Conservation (phyloP, 371 early-diverging fungal genomes). For the Apophysomyces trapeziformis region DNA sequence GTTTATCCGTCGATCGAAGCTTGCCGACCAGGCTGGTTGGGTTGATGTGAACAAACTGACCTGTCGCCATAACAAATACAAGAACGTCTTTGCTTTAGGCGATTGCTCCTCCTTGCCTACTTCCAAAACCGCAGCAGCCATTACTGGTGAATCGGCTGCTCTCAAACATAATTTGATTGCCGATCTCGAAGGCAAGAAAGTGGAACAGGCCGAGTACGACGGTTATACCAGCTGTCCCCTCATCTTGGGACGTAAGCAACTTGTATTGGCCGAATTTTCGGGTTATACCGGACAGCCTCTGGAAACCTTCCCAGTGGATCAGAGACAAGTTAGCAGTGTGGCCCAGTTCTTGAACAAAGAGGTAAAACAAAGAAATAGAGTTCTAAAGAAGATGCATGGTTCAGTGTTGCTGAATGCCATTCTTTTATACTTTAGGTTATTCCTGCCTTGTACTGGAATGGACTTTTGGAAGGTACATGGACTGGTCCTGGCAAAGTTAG, state of each 20-base stretch:
- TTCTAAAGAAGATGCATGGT: no score
- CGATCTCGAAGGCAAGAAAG: slow-evolving; percentile 59
- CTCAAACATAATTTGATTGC: slow-evolving; percentile 77
- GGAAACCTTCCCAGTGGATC: slow-evolving; percentile 88
- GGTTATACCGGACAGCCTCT: slow-evolving; percentile 80
- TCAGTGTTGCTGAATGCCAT: not conserved
- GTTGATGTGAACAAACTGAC: slow-evolving; percentile 85
- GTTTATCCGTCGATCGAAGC: slow-evolving; percentile 72
- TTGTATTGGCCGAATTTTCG: slow-evolving; percentile 89
- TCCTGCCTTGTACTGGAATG: slow-evolving; percentile 82
- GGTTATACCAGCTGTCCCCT: slow-evolving; percentile 91
- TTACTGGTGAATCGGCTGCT: slow-evolving; percentile 80
- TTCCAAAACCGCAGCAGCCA: slow-evolving; percentile 91
- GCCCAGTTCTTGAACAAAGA: slow-evolving; percentile 78
- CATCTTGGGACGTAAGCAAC: slow-evolving; percentile 72
- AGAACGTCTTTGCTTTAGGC: slow-evolving; percentile 83
- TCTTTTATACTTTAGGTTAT: slow-evolving; percentile 45
- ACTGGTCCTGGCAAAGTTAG: slow-evolving; percentile 72
- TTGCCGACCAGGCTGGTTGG: slow-evolving; percentile 82
- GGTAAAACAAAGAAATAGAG: slow-evolving; percentile 23
- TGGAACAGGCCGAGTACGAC: slow-evolving; percentile 64
- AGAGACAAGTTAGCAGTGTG: slow-evolving; percentile 67
- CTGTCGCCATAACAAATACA: slow-evolving; percentile 77
- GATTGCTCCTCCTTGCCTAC: slow-evolving; percentile 88
- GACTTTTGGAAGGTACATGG: slow-evolving; percentile 80